Evolutionary conservation across 1,139 yeast species (phyloP), one percentile per base, ranked within the genome.

Genomic region (Candida mesenterica): DNA sequence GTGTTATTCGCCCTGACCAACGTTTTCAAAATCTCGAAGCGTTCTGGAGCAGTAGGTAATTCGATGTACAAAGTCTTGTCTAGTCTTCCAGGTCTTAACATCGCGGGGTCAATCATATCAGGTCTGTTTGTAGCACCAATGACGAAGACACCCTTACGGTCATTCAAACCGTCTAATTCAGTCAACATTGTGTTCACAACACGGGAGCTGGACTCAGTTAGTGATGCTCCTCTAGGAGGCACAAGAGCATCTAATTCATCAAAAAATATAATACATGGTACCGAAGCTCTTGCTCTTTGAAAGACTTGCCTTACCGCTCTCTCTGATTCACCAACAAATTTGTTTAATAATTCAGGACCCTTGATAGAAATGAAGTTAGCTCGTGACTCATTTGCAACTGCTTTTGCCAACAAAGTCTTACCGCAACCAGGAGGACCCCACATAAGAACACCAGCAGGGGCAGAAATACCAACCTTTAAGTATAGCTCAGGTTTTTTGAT

Each of bases 371-470:
- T 90, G 66, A 92, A 92, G 64, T 90, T 92, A 30, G 97, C 97
- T 39, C 95, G 84, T 28, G 89, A 97, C 63, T 92, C 97, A 38
- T 97, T 90, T 32, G 98, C 97, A 50, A 92, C 97, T 33, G 98
- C 98, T 67, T 92, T 92, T 31, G 98, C 98, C 52, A 92, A 76
- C 16, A 92, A 68, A 0, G 98, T 92, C 56, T 92, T 92, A 72
- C 98, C 98, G 66, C 97, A 92, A 15, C 98, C 98, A 2, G 98
- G 98, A 2, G 98, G 99, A 0, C 99, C 99, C 98, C 98, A 92
- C 71, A 92, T 75, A 15, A 92, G 65, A 0, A 92, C 98, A 37
- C 99, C 99, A 0, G 97, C 90, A 1, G 98, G 97, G 0, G 97
- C 96, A 36, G 89, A 79, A 25, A 92, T 90, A 59, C 99, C 99